phyloP scores from a whole-genome alignment of 352 stramenopile genomes.

The Stephanocyclus meneghinianus region DNA sequence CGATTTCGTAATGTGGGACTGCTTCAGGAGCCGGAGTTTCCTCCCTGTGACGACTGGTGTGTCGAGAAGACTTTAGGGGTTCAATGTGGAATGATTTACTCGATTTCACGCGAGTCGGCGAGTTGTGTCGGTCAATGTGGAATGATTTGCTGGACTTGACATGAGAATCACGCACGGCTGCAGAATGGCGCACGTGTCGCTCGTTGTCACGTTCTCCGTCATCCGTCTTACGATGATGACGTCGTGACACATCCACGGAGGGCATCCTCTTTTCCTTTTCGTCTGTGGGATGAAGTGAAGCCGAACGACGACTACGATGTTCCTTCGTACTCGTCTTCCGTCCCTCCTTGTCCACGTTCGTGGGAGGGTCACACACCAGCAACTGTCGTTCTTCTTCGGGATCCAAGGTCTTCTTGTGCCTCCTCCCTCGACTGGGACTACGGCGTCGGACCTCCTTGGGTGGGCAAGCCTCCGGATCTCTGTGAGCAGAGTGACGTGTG shows the following conservation, averaged over 20 bases:
- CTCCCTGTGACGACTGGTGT: not conserved
- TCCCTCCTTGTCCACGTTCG: not conserved
- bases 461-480: not conserved
- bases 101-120: no score
- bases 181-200: no score
- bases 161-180: no score
- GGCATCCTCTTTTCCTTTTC: no score
- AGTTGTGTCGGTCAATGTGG: not conserved
- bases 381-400: slow-evolving; percentile 5
- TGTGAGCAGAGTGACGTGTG: not conserved
- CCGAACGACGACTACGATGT: not conserved
- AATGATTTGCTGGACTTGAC: no score
- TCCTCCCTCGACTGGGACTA: not conserved
- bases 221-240: no score
- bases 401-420: slow-evolving; percentile 6
- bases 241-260: no score
- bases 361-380: not conserved
- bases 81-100: no score
- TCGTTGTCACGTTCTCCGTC: no score
- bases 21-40: not conserved
- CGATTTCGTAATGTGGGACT: not conserved
- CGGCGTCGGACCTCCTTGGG: not conserved
- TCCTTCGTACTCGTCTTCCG: not conserved
- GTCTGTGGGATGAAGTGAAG: no score
- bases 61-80: slow-evolving; percentile 7